These are phyloP conservation scores for Brachypodium distachyon DNA, from an alignment of 202 grass and related monocot genomes.

Conservation along the genomic window DNA sequence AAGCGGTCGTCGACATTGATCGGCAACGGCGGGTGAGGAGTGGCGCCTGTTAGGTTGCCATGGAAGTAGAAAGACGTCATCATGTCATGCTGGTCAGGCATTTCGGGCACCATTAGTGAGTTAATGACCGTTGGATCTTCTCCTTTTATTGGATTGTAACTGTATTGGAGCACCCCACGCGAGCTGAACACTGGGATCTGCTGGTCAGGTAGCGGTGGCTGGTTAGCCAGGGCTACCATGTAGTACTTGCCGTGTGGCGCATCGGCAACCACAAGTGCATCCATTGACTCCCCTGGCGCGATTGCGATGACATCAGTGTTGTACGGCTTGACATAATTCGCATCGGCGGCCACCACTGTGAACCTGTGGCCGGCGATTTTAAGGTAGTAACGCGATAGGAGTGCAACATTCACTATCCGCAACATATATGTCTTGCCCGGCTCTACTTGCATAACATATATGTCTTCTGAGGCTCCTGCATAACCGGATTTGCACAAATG, in stretches of 20 bases:
- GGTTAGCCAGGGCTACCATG: slow-evolving; percentile 28
- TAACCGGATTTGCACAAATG: not conserved
- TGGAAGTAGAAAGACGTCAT: slow-evolving; percentile 32
- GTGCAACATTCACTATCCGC: slow-evolving; percentile 46
- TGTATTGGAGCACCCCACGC: slow-evolving; percentile 24
- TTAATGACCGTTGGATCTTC: not conserved
- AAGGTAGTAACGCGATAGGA: slow-evolving; percentile 56
- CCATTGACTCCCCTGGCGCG: slow-evolving; percentile 39
- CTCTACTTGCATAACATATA: slow-evolving; percentile 31
- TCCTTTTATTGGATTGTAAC: too few species aligned
- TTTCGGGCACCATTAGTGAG: not conserved
- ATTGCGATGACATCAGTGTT: slow-evolving; percentile 18
- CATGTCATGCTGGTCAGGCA: slow-evolving; percentile 21
- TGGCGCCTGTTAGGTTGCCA: slow-evolving; percentile 11
- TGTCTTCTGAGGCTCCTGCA: not conserved
- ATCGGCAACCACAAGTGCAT: slow-evolving; percentile 34
- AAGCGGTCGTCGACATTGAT: not conserved
- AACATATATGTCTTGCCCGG: slow-evolving; percentile 43
- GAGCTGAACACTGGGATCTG: not conserved
- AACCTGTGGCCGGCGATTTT: slow-evolving; percentile 54
- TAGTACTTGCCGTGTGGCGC: slow-evolving; percentile 18
- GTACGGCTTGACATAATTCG: slow-evolving; percentile 39
- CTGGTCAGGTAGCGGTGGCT: slow-evolving; percentile 4
- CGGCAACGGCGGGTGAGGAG: not conserved
- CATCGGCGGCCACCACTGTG: slow-evolving; percentile 38